Evolutionary conservation across 768 basidiomycete species (phyloP).

Genomic region (Gymnopilus junonius): DNA sequence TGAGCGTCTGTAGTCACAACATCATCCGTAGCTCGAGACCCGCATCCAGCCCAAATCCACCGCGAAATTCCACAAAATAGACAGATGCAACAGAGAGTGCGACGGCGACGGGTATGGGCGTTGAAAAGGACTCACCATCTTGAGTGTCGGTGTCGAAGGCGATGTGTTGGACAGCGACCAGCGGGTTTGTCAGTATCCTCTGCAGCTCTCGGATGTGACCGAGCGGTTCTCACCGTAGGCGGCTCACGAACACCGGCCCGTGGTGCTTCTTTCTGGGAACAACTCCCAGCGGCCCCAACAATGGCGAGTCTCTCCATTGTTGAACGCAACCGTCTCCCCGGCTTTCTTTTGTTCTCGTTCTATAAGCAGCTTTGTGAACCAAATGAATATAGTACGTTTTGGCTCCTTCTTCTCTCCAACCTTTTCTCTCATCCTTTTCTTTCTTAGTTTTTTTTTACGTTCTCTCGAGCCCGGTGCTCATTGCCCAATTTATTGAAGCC

Average conservation of each 20-base stretch:
- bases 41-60: conserved; percentile 41
- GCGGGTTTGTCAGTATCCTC: conserved; percentile 27
- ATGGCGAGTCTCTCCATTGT: neutral
- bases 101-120: conserved; percentile 7
- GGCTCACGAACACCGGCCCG: neutral
- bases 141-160: conserved; percentile 41
- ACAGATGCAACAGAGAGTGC: conserved; percentile 15
- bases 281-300: neutral
- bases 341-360: conserved; percentile 6
- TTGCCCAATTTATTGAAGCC: conserved; percentile 16
- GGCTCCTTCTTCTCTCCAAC: neutral
- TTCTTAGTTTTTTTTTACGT: conserved; percentile 17
- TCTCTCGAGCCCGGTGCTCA: conserved; percentile 40
- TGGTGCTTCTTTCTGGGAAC: neutral
- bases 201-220: conserved; percentile 29
- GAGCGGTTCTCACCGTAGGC: conserved; percentile 27
- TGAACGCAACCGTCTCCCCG: neutral
- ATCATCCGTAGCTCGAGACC: conserved; percentile 38
- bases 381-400: neutral
- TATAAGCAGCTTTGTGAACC: conserved; percentile 1
- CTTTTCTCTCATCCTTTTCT: neutral
- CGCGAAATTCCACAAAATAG: conserved; percentile 25
- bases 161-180: conserved; percentile 40
- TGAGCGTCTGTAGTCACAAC: conserved; percentile 24
- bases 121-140: conserved; percentile 43